Evolutionary conservation across 768 basidiomycete genomes (phyloP).

Genomic region (Dictyophora rubrovolvata): DNA sequence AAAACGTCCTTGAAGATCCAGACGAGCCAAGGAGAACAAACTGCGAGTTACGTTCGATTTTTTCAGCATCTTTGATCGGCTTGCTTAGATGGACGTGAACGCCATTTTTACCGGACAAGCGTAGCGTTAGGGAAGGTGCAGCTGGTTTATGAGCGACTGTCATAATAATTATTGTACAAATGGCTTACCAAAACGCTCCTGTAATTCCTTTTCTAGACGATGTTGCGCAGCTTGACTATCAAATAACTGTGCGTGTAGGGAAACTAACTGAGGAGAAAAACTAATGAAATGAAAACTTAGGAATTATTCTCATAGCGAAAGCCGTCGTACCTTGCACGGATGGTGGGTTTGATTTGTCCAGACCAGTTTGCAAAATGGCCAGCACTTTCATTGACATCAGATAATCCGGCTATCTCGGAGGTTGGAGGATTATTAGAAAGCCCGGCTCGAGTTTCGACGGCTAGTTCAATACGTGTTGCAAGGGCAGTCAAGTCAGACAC

Average conservation of each 20-base stretch:
- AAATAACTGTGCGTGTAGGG: constrained; percentile 39
- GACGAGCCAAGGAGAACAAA: constrained; percentile 57
- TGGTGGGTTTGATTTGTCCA: constrained; percentile 38
- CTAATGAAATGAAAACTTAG: constrained; percentile 24
- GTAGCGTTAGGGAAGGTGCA: constrained; percentile 63
- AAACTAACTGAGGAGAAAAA: constrained; percentile 45
- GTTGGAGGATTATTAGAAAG: constrained; percentile 8
- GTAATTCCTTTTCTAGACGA: constrained; percentile 45
- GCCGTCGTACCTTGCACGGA: constrained; percentile 52
- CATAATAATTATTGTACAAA: not conserved
- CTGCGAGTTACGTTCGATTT: constrained; percentile 33
- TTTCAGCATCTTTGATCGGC: constrained; percentile 49
- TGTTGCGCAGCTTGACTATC: constrained; percentile 36
- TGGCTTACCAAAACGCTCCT: constrained; percentile 40
- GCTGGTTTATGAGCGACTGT: constrained; percentile 26
- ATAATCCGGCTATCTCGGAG: constrained; percentile 15
- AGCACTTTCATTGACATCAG: constrained; percentile 11
- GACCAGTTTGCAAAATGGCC: constrained; percentile 5
- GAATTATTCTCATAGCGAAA: not conserved
- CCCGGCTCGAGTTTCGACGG: constrained; percentile 28
- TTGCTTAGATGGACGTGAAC: constrained; percentile 66
- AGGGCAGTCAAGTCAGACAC: constrained; percentile 43
- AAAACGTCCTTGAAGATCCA: constrained; percentile 56
- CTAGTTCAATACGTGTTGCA: constrained; percentile 44
- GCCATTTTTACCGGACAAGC: constrained; percentile 57